Base-by-base conservation (phyloP, 371 early-diverging fungal species). In the Apophysomyces trapeziformis region DNA sequence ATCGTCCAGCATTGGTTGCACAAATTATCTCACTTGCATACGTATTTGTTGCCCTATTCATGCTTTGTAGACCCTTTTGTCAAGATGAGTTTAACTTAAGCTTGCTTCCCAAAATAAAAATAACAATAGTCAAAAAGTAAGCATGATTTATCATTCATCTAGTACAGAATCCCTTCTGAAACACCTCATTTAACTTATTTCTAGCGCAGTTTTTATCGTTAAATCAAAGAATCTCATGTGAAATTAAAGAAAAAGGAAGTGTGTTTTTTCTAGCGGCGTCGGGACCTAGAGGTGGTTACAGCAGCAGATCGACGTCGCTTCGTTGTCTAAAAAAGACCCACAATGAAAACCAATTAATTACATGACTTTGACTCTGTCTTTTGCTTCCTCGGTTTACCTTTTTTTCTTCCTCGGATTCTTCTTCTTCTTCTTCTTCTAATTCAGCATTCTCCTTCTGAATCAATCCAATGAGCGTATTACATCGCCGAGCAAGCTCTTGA, bases 401-500 rank as follows among this genome's bases (percentile, higher is more conserved):
- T 26, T 26, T 26, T 26, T 26, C 26, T 26, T 26, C 26, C 26
- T 26, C 26, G 26, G 26, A 26, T 26, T 26, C 26, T 26, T 26
- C 26, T 21, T 21, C 21, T 21, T 57, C 54, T 12, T 66, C 43
- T 41, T 84, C 84, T 18, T 79, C 82, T 18, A 68, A 43, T 61
- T 81, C 84, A 4, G 77, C 70, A 65, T 85, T 84, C 66, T 91
- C 92, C 46, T 88, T 83, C 65, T 85, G 85, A 59, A 91, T 75
- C 46, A 87, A 78, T 66, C 80, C 82, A 66, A 94, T 85, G 57
- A 94, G 76, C 8, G 92, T 92, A 59, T 90, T 87, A 67, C 94
- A 93, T n/a, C 95, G 88, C 57, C 94, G 74, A 50, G 85, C 86
- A 38, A 94, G 79, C 67, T 94, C 95, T 62, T 85, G 81, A 1